Percentiles rank a stretch among this genome's conserved stretches.
These are phyloP conservation scores for Keithomyces neogunnii DNA, from an alignment of 2,329 filamentous ascomycete genomes.

Conservation along the genomic window DNA sequence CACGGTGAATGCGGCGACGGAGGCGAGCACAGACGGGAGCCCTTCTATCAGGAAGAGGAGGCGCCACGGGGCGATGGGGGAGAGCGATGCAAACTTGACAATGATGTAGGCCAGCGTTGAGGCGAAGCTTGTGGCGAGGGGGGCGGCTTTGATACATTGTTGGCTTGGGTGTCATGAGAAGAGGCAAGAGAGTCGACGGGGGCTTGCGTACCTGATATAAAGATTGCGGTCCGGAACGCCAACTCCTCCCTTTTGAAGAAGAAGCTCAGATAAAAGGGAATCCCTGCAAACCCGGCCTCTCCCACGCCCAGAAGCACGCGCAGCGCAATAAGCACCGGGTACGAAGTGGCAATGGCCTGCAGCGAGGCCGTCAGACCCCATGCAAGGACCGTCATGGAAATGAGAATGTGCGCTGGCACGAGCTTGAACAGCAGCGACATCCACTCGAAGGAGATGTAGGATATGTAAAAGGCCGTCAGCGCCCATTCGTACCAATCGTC, in stretches of 20 bases:
- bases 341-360: conserved; percentile 59
- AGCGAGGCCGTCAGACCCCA: conserved; percentile 77
- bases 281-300: conserved; percentile 57
- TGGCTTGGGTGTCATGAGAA: conserved; percentile 10
- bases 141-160: conserved; percentile 54
- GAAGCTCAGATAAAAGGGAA: conserved; percentile 57
- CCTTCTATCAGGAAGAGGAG: conserved; percentile 77
- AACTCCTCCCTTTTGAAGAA: conserved; percentile 63
- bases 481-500: conserved; percentile 51
- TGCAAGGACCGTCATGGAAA: conserved; percentile 55
- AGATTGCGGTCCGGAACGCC: conserved; percentile 76
- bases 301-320: conserved; percentile 51
- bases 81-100: conserved; percentile 53
- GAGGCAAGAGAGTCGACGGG: background rate
- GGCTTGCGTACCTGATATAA: conserved; percentile 58
- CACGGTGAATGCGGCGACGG: conserved; percentile 63
- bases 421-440: conserved; percentile 54
- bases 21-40: conserved; percentile 71
- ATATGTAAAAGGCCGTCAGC: conserved; percentile 52
- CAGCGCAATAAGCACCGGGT: conserved; percentile 46
- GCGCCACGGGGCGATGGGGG: conserved; percentile 76
- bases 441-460: conserved; percentile 58
- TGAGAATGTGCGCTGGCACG: conserved; percentile 52
- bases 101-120: conserved; percentile 74
- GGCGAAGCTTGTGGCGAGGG: conserved; percentile 69